Conservation (phyloP, 1,284 basidiomycete species). For the Sanguinoderma infundibulare region DNA sequence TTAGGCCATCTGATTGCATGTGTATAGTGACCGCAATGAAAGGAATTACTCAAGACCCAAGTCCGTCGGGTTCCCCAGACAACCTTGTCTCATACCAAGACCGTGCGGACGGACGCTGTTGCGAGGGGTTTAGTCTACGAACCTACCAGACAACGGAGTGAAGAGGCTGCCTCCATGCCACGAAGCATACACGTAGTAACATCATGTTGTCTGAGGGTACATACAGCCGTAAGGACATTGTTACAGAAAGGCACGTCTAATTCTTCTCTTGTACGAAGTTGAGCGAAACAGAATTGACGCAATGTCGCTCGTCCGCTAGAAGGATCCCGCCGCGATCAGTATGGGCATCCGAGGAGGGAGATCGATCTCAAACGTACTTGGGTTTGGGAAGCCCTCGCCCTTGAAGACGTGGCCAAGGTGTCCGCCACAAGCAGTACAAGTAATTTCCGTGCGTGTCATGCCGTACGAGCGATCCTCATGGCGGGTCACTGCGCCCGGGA, state of each 20-base stretch:
- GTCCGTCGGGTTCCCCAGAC: not conserved
- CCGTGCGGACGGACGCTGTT: too few species aligned
- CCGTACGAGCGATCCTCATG: slow-evolving; percentile 65
- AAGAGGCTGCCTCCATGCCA: not conserved
- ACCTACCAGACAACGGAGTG: too few species aligned
- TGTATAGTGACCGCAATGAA: slow-evolving; percentile 24
- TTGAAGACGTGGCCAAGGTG: slow-evolving; percentile 95
- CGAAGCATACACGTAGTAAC: not conserved
- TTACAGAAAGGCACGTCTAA: slow-evolving; percentile 4
- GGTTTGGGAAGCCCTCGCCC: slow-evolving; percentile 81
- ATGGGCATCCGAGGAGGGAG: slow-evolving; percentile 19
- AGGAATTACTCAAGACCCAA: slow-evolving; percentile 1
- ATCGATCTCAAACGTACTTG: slow-evolving; percentile 53
- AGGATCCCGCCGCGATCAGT: slow-evolving; percentile 11
- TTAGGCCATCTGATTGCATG: slow-evolving; percentile 17
- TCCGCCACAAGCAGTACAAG: slow-evolving; percentile 84
- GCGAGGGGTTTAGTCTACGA: too few species aligned
- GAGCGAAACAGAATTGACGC: slow-evolving; percentile 90
- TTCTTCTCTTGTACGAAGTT: slow-evolving; percentile 67
- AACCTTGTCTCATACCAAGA: too few species aligned
- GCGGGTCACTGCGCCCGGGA: slow-evolving; percentile 87
- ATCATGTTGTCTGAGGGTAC: too few species aligned
- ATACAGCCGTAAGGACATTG: not conserved
- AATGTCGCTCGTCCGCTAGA: slow-evolving; percentile 83
- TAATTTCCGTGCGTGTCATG: slow-evolving; percentile 76